Base-by-base conservation (phyloP, 2,329 filamentous ascomycete genomes). In the Chrysoporthe deuterocubensis region DNA sequence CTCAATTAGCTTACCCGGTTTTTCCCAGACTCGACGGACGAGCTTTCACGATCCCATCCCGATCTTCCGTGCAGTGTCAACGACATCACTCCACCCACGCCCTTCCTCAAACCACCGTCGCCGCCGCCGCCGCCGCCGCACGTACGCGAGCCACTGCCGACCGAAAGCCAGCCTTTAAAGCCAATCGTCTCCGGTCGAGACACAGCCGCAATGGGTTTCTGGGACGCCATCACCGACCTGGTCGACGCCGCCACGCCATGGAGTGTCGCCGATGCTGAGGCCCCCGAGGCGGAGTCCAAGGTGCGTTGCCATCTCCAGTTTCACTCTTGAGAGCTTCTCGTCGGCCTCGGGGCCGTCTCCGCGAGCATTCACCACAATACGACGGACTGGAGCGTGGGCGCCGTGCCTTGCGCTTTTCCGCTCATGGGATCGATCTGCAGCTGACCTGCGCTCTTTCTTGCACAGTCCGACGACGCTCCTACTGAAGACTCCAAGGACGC, bases 161-260 rank as follows among this genome's bases (percentile, higher is more conserved):
- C 70, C 73, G 54, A 75, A 75, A 79, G 62, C 62, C 50, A 26
- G 78, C 75, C 79, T 60, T 54, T 52, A 21, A 60, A 40, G 37
- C 34, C 52, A 62, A 62, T 71, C 78, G 77, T 71, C 73, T 76
- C 75, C 77, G 80, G 79, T 78, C 80, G 78, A 77, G 76, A 67
- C 52, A 68, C 68, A 77, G 42, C 79, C 81, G 80, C 79, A 80
- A 90, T 90, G 88, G 88, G 87, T 82, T 84, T 90, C 82, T 90
- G 87, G 86, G 87, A 90, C 79, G 81, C 84, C 73, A 84, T 89
- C 76, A 84, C 83, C 76, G 88, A 90, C 77, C 81, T 90, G 77
- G 81, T 89, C 76, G 87, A 89, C 81, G 87, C 87, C 71, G 87
- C 85, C 73, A 83, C 85, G 81, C 88, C 88, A 78, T 90, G 88